Evolutionary conservation across 179 eudicot genomes (phyloP), one percentile per base, ranked within the genome.

Genomic region (Sideroxylon spinosum): DNA sequence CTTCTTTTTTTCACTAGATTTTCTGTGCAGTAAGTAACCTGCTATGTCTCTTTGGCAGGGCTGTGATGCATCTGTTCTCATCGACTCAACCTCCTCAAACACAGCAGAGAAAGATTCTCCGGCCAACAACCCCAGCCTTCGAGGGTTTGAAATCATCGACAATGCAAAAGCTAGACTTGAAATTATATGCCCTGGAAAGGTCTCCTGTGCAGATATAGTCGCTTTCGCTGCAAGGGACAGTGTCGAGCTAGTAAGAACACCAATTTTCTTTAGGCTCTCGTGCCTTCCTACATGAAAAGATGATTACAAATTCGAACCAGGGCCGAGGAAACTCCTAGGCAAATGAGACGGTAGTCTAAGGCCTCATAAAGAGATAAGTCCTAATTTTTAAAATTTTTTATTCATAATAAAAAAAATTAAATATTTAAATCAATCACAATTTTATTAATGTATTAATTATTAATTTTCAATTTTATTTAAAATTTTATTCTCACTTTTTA

Each of bases 151-250:
- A 79, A 90, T 90, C 77, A 91, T 95, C 53, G 98, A 95, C 81
- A 84, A 79, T 72, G 95, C 92, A 53, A 93, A 91, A 88, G 86
- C 90, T 52, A 88, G 84, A 49, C 82, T 93, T 0, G 98, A 95
- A 83, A 61, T 74, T 17, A 13, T 82, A 55, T 95, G 97, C 63
- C 85, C 84, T 8, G 97, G 92, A 32, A 86, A 81, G 1, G 97
- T 95, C 55, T 95, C 98, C 1, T 95, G 98, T 76, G 98, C 98
- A 69, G 98, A 95, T 78, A 95, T 95, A 65, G 26, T 90, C 11
- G 98, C 98, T 23, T 93, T 78, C 78, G 98, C 98, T 49, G 98
- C 98, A 23, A 90, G 98, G 75, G 97, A 91, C 65, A 82, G 89
- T 22, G 68, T 89, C 0, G 92, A 90, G 77, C 84, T 92, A 78